Percentiles rank a stretch among this genome's conserved stretches.
Conservation (phyloP, 768 basidiomycete species). For the Suillus spraguei region DNA sequence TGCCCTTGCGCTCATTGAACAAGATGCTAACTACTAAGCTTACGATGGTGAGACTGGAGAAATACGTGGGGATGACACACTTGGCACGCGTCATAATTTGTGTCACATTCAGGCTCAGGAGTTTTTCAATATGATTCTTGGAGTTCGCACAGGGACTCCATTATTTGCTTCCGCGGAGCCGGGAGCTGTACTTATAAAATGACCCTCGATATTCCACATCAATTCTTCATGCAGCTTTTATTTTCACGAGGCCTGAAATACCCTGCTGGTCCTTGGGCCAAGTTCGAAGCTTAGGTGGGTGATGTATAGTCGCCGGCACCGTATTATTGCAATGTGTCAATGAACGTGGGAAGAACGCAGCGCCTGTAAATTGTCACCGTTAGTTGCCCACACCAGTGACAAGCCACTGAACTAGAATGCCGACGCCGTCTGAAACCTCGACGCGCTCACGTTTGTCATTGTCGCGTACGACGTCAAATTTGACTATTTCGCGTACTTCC, state of each 20-base stretch:
- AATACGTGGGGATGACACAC: neutral
- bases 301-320: neutral
- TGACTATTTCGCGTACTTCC: conserved; percentile 38
- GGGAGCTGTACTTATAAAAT: neutral
- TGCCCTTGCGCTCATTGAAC: neutral
- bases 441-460: conserved; percentile 43
- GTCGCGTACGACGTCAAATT: conserved; percentile 39
- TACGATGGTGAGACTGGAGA: neutral
- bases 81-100: neutral
- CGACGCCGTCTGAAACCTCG: conserved; percentile 55
- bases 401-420: conserved; percentile 20
- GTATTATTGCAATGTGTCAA: too few species aligned
- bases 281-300: neutral
- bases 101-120: neutral
- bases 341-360: conserved; percentile 4
- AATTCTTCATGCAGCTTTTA: neutral
- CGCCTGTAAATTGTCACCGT: neutral
- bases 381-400: neutral
- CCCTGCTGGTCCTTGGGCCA: neutral
- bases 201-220: neutral
- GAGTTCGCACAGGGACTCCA: neutral
- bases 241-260: neutral
- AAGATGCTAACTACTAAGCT: neutral
- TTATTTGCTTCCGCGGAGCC: neutral
- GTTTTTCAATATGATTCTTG: neutral